Base-by-base conservation (phyloP, 129 eudicot genomes). In the Flaveria brownii region DNA sequence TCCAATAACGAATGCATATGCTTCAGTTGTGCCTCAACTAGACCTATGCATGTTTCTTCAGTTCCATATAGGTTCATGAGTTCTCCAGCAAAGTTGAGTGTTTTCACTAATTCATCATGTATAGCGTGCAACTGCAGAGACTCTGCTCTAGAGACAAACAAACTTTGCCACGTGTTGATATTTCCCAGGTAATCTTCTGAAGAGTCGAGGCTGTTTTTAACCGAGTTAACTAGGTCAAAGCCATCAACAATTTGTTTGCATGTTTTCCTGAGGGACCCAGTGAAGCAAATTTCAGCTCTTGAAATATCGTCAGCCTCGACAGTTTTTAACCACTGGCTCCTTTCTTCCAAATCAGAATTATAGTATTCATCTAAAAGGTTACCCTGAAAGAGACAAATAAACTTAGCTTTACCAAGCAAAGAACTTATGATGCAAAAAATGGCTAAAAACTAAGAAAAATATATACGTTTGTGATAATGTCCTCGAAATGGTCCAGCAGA, bases 401-500 rank as follows among this genome's bases (percentile, higher is more conserved):
- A 59, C 12, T 57, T 6, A 5, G 49, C 63, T 70, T 25, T 36
- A 70, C 10, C 2, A 25, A 46, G 43, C 41, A 43, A 36, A 41
- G 39, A 80, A 51, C 1, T n/a, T 63, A 16, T 1, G 22, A 22
- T 6, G 54, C 42, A 56, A 68, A 52, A n/a, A 71, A 22, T 75
- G 33, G 39, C 25, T 28, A 36, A 33, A 73, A 10, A 76, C 69
- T 45, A 77, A 15, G 14, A 71, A 75, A 55, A 55, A 49, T 8
- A 52, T 15, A 49, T 80, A 91, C 99, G 88, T 95, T 78, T 17
- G 71, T 60, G 67, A 95, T 68, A 73, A 89, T 76, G 10, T 71
- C 88, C 70, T 85, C 84, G 64, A 91, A 70, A 74, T 88, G 90
- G 75, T 83, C 84, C 62, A 89, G 84, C 49, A 95, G 84, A 66